A percentile compares a stretch with the other conserved stretches of the same genome.
Evolutionary conservation across 352 stramenopile genomes (phyloP).

Genomic region (Pythium monospermum): DNA sequence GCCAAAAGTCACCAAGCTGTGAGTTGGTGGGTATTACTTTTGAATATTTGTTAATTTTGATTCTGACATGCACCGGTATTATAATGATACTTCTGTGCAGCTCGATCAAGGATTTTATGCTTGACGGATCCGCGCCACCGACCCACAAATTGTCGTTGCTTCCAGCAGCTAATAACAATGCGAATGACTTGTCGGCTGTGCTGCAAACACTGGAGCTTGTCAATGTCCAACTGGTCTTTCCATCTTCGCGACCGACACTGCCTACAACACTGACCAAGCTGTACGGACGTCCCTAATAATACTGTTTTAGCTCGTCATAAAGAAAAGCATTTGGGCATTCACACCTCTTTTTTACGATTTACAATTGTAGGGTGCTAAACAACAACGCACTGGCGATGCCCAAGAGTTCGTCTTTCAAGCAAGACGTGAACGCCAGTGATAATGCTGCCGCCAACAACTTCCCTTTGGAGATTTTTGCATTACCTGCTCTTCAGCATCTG

Average conservation of each 20-base stretch:
- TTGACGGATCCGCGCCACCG: background rate
- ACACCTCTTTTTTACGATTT: too few species aligned
- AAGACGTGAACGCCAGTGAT: constrained; percentile 5
- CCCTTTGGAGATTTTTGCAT: constrained; percentile 13
- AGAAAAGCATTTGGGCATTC: too few species aligned
- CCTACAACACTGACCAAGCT: constrained; percentile 12
- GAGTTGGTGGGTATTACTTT: constrained; percentile 1
- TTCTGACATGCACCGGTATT: too few species aligned
- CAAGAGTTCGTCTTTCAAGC: background rate
- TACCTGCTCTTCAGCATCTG: constrained; percentile 9
- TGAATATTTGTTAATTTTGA: too few species aligned
- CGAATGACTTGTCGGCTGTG: background rate
- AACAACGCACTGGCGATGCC: constrained; percentile 12
- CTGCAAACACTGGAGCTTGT: constrained; percentile 14
- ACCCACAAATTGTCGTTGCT: constrained; percentile 13
- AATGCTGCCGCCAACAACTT: too few species aligned
- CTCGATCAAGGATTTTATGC: constrained; percentile 16
- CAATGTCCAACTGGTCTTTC: constrained; percentile 11
- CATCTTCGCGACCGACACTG: background rate
- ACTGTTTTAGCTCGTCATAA: too few species aligned
- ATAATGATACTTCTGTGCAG: constrained; percentile 1
- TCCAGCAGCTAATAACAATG: background rate
- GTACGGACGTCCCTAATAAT: too few species aligned
- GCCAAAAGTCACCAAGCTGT: constrained; percentile 11
- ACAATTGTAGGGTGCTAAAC: constrained; percentile 14